Conservation (phyloP, 2,329 filamentous ascomycete genomes). For the Hypomyces rosellus region DNA sequence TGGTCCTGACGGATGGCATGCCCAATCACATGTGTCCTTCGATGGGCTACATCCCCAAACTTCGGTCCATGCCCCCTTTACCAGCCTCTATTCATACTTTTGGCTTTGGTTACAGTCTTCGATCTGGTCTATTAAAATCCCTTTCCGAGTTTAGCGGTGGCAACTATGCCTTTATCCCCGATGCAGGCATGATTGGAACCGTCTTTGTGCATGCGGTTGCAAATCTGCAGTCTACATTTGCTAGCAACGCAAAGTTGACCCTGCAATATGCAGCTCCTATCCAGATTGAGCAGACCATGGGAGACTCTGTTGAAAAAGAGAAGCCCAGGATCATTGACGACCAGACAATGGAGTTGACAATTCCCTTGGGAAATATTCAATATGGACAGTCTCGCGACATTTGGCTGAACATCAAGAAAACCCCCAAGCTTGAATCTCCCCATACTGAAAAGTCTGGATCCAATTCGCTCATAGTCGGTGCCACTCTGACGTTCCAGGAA, state of each 20-base stretch:
- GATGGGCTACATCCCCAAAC: constrained; percentile 48
- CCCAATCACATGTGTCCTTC: constrained; percentile 49
- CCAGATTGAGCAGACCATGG: constrained; percentile 33
- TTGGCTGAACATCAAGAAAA: constrained; percentile 33
- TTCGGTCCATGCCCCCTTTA: constrained; percentile 35
- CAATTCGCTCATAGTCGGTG: constrained; percentile 21
- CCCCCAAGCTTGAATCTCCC: neutral
- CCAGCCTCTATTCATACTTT: constrained; percentile 37
- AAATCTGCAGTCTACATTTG: constrained; percentile 54
- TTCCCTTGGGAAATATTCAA: constrained; percentile 47
- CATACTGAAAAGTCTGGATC: neutral
- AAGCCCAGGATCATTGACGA: constrained; percentile 14
- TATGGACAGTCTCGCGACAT: constrained; percentile 57
- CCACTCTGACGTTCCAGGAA: constrained; percentile 29
- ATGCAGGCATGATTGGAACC: constrained; percentile 57
- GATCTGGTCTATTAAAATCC: constrained; percentile 49
- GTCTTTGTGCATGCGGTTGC: constrained; percentile 57
- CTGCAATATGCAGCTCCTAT: constrained; percentile 34
- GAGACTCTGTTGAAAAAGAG: constrained; percentile 32
- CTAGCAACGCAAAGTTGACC: constrained; percentile 38
- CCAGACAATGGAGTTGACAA: constrained; percentile 23
- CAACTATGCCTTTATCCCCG: constrained; percentile 56
- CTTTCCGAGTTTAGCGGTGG: constrained; percentile 52
- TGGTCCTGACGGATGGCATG: constrained; percentile 49
- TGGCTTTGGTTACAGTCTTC: constrained; percentile 29